phyloP scores from a whole-genome alignment of 805 yeast genomes.

The Metschnikowia peoriensis region DNA sequence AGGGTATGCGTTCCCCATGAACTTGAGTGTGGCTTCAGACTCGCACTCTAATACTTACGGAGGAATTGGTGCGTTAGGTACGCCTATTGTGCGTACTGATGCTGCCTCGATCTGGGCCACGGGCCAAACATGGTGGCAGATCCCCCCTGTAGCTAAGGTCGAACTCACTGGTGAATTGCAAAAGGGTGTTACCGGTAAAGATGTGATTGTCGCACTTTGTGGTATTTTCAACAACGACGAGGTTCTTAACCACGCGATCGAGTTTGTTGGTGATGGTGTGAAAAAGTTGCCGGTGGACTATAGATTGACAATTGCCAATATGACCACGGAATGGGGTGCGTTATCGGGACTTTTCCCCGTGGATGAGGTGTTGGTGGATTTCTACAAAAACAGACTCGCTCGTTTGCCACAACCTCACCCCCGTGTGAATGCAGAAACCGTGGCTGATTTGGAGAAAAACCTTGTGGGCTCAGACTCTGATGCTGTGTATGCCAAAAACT shows the following conservation, averaged over 20 bases:
- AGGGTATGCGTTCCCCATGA: conserved; percentile 95
- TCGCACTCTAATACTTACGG: conserved; percentile 98
- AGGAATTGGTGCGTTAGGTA: conserved; percentile 93
- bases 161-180: conserved; percentile 81
- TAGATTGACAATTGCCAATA: conserved; percentile 22
- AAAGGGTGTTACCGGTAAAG: conserved; percentile 90
- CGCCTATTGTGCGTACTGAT: conserved; percentile 97
- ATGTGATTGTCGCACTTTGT: conserved; percentile 93
- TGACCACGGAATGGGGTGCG: conserved; percentile 46
- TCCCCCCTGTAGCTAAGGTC: conserved; percentile 96
- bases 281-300: conserved; percentile 64
- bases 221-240: conserved; percentile 91
- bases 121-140: conserved; percentile 99
- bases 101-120: conserved; percentile 99
- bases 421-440: conserved; percentile 64
- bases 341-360: conserved; percentile 97
- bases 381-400: conserved; percentile 66
- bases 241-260: conserved; percentile 90
- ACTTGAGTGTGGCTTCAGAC: conserved; percentile 93
- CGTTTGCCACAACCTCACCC: conserved; percentile 74
- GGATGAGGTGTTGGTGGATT: conserved; percentile 70
- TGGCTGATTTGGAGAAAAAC: conserved; percentile 50
- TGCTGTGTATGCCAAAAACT: conserved; percentile 85
- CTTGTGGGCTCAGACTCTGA: conserved; percentile 59
- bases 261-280: conserved; percentile 83